These are phyloP conservation scores for Triangularia verruculosa DNA, from an alignment of 2,329 filamentous ascomycete species.

Conservation along the genomic window DNA sequence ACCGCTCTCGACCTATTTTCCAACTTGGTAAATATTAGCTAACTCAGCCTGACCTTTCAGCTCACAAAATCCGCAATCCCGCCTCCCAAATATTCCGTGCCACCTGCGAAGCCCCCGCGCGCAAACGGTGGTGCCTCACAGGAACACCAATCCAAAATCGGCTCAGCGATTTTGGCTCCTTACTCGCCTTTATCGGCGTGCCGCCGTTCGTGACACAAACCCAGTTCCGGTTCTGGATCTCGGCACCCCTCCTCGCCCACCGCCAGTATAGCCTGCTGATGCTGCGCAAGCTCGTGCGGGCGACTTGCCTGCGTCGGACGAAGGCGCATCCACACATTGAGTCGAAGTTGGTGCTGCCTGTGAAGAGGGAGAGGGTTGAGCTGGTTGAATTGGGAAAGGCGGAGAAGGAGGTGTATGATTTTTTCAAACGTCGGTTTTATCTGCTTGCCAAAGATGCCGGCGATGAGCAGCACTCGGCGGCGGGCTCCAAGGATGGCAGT, in stretches of 20 bases:
- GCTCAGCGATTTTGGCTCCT: constrained; percentile 38
- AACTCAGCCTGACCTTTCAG: constrained; percentile 23
- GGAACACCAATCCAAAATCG: constrained; percentile 42
- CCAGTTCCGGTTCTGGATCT: constrained; percentile 27
- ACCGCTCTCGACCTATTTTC: too few relatives aligned
- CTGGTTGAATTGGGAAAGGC: constrained; percentile 14
- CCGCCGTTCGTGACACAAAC: constrained; percentile 23
- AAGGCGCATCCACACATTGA: constrained; percentile 20
- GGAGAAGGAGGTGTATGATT: constrained; percentile 26
- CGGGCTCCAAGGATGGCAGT: neutral
- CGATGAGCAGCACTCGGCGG: neutral
- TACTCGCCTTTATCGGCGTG: constrained; percentile 36
- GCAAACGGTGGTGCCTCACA: constrained; percentile 39
- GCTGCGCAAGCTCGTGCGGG: constrained; percentile 25
- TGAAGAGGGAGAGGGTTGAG: constrained; percentile 13
- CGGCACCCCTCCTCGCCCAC: constrained; percentile 25
- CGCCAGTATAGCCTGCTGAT: too few relatives aligned
- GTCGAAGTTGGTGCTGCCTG: constrained; percentile 21
- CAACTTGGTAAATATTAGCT: too few relatives aligned
- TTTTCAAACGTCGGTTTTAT: constrained; percentile 25
- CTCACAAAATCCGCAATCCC: constrained; percentile 38
- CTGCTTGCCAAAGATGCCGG: constrained; percentile 6
- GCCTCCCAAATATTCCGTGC: constrained; percentile 32
- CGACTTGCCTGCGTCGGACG: constrained; percentile 33
- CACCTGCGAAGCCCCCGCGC: constrained; percentile 26